These are phyloP conservation scores for Saccharomycopsis fibuligera DNA, from an alignment of 805 yeast species.

Conservation along the genomic window DNA sequence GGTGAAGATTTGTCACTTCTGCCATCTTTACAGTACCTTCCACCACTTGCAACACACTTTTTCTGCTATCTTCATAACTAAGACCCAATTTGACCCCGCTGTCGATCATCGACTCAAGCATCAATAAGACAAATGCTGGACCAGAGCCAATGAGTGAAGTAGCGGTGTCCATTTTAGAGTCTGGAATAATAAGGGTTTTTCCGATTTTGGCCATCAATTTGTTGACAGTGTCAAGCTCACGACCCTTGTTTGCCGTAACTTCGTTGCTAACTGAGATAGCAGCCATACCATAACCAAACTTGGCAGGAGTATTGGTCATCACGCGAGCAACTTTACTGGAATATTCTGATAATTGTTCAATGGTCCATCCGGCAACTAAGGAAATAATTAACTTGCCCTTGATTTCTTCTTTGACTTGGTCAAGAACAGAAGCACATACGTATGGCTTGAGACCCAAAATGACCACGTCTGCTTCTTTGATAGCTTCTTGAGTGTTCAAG, in stretches of 20 bases:
- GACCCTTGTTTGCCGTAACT: slow-evolving; percentile 37
- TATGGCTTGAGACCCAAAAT: slow-evolving; percentile 88
- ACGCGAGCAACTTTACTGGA: slow-evolving; percentile 68
- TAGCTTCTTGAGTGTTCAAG: slow-evolving; percentile 50
- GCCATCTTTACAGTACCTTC: slow-evolving; percentile 94
- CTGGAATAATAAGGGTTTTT: slow-evolving; percentile 60
- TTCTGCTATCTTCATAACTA: slow-evolving; percentile 74
- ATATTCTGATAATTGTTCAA: slow-evolving; percentile 52
- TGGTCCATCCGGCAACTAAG: slow-evolving; percentile 91
- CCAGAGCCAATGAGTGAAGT: slow-evolving; percentile 95
- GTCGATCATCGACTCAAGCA: slow-evolving; percentile 88
- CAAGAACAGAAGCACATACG: slow-evolving; percentile 56
- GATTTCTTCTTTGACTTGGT: slow-evolving; percentile 40
- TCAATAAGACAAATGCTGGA: slow-evolving; percentile 85
- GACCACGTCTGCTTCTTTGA: slow-evolving; percentile 58
- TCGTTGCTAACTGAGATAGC: slow-evolving; percentile 68
- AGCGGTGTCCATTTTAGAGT: slow-evolving; percentile 93
- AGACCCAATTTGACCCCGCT: slow-evolving; percentile 94
- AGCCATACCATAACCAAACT: slow-evolving; percentile 90
- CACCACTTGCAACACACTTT: slow-evolving; percentile 88
- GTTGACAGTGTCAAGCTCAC: slow-evolving; percentile 32
- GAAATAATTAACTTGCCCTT: slow-evolving; percentile 63
- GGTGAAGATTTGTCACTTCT: slow-evolving; percentile 73
- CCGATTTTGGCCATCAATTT: slow-evolving; percentile 60
- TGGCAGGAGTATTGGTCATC: slow-evolving; percentile 98